These are phyloP conservation scores for Lactifluus subvellereus DNA, from an alignment of 768 basidiomycete species.

Conservation along the genomic window DNA sequence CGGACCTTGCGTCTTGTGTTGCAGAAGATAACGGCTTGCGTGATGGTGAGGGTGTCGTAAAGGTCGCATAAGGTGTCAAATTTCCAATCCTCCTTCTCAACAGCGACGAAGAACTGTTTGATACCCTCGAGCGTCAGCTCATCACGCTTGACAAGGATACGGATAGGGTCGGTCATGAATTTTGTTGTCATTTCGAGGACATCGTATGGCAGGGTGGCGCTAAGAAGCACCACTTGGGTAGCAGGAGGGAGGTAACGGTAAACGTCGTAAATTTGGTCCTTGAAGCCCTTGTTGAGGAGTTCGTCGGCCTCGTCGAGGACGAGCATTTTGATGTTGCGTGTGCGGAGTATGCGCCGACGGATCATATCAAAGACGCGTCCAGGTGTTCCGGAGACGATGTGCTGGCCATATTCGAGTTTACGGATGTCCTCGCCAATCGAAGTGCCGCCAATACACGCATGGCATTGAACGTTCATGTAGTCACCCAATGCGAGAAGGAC, in stretches of 20 bases:
- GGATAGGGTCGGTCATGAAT: slow-evolving; percentile 98
- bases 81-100: slow-evolving; percentile 99
- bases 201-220: slow-evolving; percentile 93
- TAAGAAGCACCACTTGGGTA: slow-evolving; percentile 94
- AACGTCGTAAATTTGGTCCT: slow-evolving; percentile 98
- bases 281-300: slow-evolving; percentile 95
- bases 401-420: slow-evolving; percentile 95
- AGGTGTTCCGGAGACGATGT: slow-evolving; percentile 95
- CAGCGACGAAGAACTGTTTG: slow-evolving; percentile 96
- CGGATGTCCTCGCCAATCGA: slow-evolving; percentile 97
- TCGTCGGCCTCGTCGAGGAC: slow-evolving; percentile 95
- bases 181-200: slow-evolving; percentile 99
- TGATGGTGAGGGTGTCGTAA: slow-evolving; percentile 97
- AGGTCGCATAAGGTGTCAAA: slow-evolving; percentile 96
- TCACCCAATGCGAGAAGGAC: slow-evolving; percentile 94
- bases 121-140: slow-evolving; percentile 96
- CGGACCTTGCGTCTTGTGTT: slow-evolving; percentile 93
- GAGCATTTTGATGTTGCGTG: slow-evolving; percentile 97
- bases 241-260: slow-evolving; percentile 96
- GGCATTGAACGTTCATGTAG: slow-evolving; percentile 99
- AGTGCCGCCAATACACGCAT: slow-evolving; percentile 96
- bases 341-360: slow-evolving; percentile 84
- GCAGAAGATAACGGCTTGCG: slow-evolving; percentile 99
- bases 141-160: slow-evolving; percentile 98
- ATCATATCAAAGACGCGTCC: slow-evolving; percentile 99